Percentiles rank a stretch among this genome's conserved stretches.
Evolutionary conservation across 2,329 filamentous ascomycete genomes (phyloP).

Genomic region (Lasiodiplodia sp.): DNA sequence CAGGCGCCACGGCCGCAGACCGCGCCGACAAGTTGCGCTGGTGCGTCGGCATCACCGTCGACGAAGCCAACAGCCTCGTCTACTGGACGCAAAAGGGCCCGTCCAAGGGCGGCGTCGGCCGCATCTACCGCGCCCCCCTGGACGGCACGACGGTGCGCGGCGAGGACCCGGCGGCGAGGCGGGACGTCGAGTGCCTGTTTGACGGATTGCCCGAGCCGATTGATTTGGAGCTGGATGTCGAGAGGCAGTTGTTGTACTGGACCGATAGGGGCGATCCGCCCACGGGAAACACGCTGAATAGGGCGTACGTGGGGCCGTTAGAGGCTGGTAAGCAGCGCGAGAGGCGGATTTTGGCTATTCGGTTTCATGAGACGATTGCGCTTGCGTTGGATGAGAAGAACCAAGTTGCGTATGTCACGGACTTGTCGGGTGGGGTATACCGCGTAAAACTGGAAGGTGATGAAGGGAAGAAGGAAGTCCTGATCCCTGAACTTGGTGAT

Average conservation of each 20-base stretch:
- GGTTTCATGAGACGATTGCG: conserved; percentile 39
- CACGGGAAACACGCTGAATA: conserved; percentile 61
- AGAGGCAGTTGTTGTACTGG: conserved; percentile 61
- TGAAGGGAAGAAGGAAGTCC: conserved; percentile 14
- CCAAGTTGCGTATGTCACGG: conserved; percentile 33
- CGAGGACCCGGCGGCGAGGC: conserved; percentile 40
- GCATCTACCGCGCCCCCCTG: conserved; percentile 61
- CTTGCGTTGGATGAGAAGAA: conserved; percentile 33
- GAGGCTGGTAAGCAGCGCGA: background rate
- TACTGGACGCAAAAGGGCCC: conserved; percentile 69
- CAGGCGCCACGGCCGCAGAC: conserved; percentile 38
- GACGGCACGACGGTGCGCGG: conserved; percentile 42
- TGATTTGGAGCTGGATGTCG: conserved; percentile 63
- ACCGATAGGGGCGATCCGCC: conserved; percentile 67
- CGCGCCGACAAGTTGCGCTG: conserved; percentile 49
- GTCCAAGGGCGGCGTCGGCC: conserved; percentile 58
- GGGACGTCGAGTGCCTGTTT: conserved; percentile 55
- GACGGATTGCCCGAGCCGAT: conserved; percentile 58
- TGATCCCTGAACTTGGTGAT: conserved; percentile 33
- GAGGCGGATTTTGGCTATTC: conserved; percentile 33
- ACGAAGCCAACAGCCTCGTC: conserved; percentile 52
- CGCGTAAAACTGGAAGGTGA: conserved; percentile 23
- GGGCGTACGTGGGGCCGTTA: conserved; percentile 33
- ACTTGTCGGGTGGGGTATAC: conserved; percentile 35
- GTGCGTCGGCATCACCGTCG: conserved; percentile 65